Percentiles rank a stretch among this genome's conserved stretches.
Conservation (phyloP, 2,329 filamentous ascomycete genomes). For the Xylariaceae sp. region DNA sequence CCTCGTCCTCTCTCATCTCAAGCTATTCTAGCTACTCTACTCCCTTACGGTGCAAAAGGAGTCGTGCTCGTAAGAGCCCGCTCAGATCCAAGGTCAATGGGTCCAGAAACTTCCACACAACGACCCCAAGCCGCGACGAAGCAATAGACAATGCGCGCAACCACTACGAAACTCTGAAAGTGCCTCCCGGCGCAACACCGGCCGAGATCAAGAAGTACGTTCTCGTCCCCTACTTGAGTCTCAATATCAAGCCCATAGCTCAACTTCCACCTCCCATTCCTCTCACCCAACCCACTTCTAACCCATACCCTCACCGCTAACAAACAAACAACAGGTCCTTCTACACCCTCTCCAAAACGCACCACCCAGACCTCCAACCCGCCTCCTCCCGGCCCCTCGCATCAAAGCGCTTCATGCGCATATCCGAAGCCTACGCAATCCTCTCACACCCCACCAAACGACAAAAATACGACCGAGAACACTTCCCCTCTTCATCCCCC, state of each 20-base stretch:
- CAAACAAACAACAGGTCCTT: slow-evolving; percentile 55
- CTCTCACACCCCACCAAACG: slow-evolving; percentile 73
- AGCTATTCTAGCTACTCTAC: not conserved
- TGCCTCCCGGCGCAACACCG: slow-evolving; percentile 65
- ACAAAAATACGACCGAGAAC: slow-evolving; percentile 73
- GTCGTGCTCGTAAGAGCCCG: not conserved
- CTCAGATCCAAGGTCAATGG: not conserved
- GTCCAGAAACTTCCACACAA: slow-evolving; percentile 42
- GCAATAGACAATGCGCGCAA: slow-evolving; percentile 44
- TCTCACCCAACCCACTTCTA: not conserved
- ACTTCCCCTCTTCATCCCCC: slow-evolving; percentile 32
- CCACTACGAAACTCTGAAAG: slow-evolving; percentile 78
- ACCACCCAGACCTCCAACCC: slow-evolving; percentile 91
- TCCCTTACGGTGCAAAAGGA: not conserved
- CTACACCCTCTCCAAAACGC: slow-evolving; percentile 83
- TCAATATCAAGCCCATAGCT: not conserved
- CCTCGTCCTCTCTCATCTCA: not conserved
- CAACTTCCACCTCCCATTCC: not conserved
- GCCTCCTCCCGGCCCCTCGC: slow-evolving; percentile 47
- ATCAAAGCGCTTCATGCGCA: slow-evolving; percentile 71
- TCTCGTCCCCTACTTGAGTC: too few species aligned
- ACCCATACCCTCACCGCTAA: not conserved
- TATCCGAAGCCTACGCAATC: slow-evolving; percentile 78
- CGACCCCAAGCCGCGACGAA: slow-evolving; percentile 31
- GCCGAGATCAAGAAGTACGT: slow-evolving; percentile 78